Conservation (phyloP, 2,329 filamentous ascomycete species). For the Colletotrichum lupini region DNA sequence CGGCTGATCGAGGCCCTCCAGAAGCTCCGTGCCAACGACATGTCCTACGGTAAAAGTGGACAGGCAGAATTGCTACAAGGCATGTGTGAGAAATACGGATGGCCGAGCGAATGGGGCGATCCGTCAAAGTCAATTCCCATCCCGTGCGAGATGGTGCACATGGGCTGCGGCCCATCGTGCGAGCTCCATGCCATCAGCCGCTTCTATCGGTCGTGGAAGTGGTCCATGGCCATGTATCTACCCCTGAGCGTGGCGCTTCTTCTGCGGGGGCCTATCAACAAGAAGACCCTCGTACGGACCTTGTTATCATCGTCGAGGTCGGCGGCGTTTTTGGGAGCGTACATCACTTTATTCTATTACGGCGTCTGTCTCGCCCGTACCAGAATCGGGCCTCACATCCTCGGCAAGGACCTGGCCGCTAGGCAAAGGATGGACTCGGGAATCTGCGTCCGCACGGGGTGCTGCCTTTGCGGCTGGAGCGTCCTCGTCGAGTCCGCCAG, state of each 20-base stretch:
- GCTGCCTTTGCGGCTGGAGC: conserved; percentile 83
- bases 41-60: conserved; percentile 79
- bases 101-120: conserved; percentile 79
- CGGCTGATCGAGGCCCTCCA: conserved; percentile 81
- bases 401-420: conserved; percentile 62
- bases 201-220: conserved; percentile 76
- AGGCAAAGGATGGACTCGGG: conserved; percentile 68
- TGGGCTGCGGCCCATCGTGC: conserved; percentile 78
- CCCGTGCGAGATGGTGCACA: conserved; percentile 87
- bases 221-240: conserved; percentile 81
- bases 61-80: conserved; percentile 73
- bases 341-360: conserved; percentile 86
- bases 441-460: conserved; percentile 78
- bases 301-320: conserved; percentile 73
- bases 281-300: conserved; percentile 58
- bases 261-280: conserved; percentile 59
- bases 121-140: conserved; percentile 76
- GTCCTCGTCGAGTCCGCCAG: conserved; percentile 76
- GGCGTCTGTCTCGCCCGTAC: conserved; percentile 83
- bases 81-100: conserved; percentile 78
- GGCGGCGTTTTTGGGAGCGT: conserved; percentile 81
- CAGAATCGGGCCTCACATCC: conserved; percentile 75
- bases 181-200: conserved; percentile 78
- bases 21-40: conserved; percentile 69
- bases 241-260: conserved; percentile 77